phyloP scores from a whole-genome alignment of 1,139 yeast genomes.

The Kodamaea plutei region DNA sequence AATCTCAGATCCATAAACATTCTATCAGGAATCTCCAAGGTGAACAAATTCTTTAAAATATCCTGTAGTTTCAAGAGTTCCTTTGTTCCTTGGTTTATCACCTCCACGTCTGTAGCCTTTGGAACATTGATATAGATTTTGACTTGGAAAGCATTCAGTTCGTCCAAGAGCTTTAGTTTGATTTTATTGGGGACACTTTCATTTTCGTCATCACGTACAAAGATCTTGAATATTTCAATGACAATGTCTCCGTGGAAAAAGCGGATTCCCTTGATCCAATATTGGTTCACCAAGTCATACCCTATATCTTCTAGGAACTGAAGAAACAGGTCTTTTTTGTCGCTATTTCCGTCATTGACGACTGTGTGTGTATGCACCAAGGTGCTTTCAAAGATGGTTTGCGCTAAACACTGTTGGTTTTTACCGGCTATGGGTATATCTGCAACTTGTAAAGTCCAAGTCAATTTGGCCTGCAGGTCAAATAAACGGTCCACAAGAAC shows the following conservation, averaged over 20 bases:
- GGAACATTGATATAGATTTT: slow-evolving; percentile 68
- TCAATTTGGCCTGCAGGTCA: slow-evolving; percentile 20
- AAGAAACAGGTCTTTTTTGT: slow-evolving; percentile 32
- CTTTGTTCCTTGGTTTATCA: slow-evolving; percentile 60
- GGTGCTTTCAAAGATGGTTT: slow-evolving; percentile 67
- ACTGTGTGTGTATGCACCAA: slow-evolving; percentile 44
- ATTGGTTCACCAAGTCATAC: slow-evolving; percentile 62
- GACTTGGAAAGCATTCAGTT: slow-evolving; percentile 55
- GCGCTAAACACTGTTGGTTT: slow-evolving; percentile 57
- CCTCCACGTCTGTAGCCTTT: slow-evolving; percentile 71
- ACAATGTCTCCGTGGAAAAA: slow-evolving; percentile 63
- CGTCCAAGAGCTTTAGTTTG: slow-evolving; percentile 47
- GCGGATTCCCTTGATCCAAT: slow-evolving; percentile 61
- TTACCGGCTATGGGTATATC: slow-evolving; percentile 91
- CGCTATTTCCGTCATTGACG: slow-evolving; percentile 11
- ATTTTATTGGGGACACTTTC: slow-evolving; percentile 21
- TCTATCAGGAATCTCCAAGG: slow-evolving; percentile 71
- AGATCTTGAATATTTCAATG: slow-evolving; percentile 55
- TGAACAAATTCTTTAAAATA: slow-evolving; percentile 62
- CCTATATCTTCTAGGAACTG: slow-evolving; percentile 65
- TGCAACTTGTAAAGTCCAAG: slow-evolving; percentile 65
- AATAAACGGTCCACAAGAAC: slow-evolving; percentile 30
- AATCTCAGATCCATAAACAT: slow-evolving; percentile 73
- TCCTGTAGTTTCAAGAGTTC: slow-evolving; percentile 59
- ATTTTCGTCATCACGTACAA: slow-evolving; percentile 36